Percentiles rank a stretch among this genome's conserved stretches.
Evolutionary conservation across 176 grass and related monocot genomes (phyloP).

Genomic region (Calamus simplicifolius): DNA sequence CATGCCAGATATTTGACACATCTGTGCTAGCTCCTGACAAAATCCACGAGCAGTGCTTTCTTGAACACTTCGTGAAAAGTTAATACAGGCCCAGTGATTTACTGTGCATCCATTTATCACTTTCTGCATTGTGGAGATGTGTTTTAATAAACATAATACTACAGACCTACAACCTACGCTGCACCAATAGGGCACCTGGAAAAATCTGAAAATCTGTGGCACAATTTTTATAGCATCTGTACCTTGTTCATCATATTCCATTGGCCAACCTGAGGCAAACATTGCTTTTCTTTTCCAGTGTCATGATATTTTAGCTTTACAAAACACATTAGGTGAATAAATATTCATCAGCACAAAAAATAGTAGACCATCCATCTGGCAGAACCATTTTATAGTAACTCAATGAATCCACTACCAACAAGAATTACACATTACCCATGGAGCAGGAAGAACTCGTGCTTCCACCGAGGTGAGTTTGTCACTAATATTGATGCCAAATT

Average conservation of each 20-base stretch:
- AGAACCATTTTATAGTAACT: too few species aligned
- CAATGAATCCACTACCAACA: neutral
- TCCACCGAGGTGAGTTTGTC: constrained; percentile 95
- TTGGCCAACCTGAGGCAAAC: constrained; percentile 94
- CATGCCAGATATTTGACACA: constrained; percentile 98
- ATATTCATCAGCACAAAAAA: constrained; percentile 1
- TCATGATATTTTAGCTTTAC: constrained; percentile 90
- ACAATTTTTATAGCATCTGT: constrained; percentile 9
- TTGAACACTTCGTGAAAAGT: constrained; percentile 93
- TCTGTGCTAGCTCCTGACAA: constrained; percentile 94
- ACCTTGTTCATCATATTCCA: constrained; percentile 99
- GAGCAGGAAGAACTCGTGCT: constrained; percentile 96
- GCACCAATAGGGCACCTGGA: too few species aligned
- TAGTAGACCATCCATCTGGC: neutral
- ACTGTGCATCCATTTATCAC: constrained; percentile 92
- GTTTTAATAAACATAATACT: neutral
- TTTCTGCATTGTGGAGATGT: constrained; percentile 49
- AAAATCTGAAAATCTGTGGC: neutral
- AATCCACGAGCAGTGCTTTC: constrained; percentile 91
- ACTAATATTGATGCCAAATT: constrained; percentile 96
- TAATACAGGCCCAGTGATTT: constrained; percentile 96
- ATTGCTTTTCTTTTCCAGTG: constrained; percentile 96
- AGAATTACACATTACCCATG: constrained; percentile 55
- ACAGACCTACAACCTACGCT: neutral
- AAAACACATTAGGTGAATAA: constrained; percentile 8